A percentile compares a stretch with the other conserved stretches of the same genome.
phyloP scores from a whole-genome alignment of 148 eudicot genomes.

The Vaccinium darrowii region DNA sequence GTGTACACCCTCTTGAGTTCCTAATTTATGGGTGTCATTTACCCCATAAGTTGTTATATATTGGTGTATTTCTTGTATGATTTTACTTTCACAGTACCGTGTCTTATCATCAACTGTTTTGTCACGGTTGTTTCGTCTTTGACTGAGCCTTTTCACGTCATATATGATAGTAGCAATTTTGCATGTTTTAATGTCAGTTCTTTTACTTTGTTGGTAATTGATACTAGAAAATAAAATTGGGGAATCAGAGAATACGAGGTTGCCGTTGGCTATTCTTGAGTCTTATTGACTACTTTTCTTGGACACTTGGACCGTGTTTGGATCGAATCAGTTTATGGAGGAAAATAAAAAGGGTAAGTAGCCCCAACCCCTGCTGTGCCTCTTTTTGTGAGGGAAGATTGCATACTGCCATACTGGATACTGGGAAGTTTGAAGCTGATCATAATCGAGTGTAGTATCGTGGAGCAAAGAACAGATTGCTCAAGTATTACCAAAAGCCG shows the following conservation, averaged over 20 bases:
- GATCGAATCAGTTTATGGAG: not conserved
- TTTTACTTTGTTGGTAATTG: not conserved
- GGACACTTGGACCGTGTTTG: not conserved
- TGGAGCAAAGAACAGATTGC: not conserved
- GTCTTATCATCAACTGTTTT: not conserved
- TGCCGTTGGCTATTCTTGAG: not conserved
- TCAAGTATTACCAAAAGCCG: not conserved
- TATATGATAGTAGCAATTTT: not conserved
- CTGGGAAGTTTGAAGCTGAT: not conserved
- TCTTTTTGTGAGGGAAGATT: not conserved
- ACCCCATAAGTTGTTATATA: not conserved
- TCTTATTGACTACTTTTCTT: not conserved
- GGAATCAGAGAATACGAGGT: not conserved
- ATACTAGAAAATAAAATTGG: not conserved
- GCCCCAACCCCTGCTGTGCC: not conserved
- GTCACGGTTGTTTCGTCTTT: not conserved
- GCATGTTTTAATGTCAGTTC: not conserved
- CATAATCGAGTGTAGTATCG: not conserved
- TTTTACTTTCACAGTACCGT: not conserved
- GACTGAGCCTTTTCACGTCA: not conserved
- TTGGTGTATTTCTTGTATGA: not conserved
- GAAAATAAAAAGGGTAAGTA: not conserved
- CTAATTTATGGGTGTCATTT: not conserved
- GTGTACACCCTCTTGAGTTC: slow-evolving; percentile 7
- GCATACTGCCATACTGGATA: not conserved